Conservation (phyloP, 164 flowering plant genomes). For the Umbilicus rupestris region DNA sequence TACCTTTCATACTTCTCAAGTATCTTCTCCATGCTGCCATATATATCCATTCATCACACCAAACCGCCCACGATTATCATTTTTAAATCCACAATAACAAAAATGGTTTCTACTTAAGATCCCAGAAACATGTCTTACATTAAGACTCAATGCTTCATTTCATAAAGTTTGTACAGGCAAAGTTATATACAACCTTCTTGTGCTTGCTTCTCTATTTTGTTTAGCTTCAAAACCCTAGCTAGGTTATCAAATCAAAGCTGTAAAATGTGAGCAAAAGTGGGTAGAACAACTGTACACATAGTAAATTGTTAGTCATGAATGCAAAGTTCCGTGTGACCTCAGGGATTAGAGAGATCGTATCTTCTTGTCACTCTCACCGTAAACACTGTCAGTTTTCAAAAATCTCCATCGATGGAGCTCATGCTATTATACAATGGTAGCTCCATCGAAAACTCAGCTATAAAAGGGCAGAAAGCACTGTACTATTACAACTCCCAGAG, state of each 20-base stretch:
- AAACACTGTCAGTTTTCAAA: no score
- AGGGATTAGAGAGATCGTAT: conserved; percentile 4
- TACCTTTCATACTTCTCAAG: conserved; percentile 8
- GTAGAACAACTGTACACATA: background rate
- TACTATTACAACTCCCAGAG: no score
- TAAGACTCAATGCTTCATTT: no score
- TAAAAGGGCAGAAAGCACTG: no score
- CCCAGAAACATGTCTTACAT: no score
- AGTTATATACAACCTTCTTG: no score
- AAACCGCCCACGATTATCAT: no score
- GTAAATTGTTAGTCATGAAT: background rate
- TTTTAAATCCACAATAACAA: no score
- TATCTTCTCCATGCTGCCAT: conserved; percentile 12
- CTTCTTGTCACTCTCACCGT: background rate
- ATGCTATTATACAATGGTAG: conserved; percentile 3
- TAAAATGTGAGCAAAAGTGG: background rate
- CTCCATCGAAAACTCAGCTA: no score
- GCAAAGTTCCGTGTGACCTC: background rate
- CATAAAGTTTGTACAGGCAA: no score
- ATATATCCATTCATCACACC: background rate
- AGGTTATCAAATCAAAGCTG: background rate
- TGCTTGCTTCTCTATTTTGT: background rate
- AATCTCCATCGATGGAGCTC: background rate
- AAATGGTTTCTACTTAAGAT: no score
- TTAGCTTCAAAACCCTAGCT: background rate